Conservation (phyloP, 257 asterid species). For the Orobanche coerulescens region DNA sequence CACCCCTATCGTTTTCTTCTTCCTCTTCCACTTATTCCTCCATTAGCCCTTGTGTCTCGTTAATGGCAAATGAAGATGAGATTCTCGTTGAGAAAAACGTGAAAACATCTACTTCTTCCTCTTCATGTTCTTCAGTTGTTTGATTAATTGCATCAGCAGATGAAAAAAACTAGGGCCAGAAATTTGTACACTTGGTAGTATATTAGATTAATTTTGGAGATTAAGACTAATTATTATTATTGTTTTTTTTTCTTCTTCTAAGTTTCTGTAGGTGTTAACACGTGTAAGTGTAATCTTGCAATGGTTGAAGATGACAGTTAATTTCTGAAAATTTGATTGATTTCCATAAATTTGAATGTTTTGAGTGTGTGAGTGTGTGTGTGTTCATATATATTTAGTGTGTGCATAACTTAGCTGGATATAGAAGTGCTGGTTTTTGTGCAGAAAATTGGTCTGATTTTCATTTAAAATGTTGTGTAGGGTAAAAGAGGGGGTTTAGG, state of each 20-base stretch:
- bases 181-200: too few relatives aligned
- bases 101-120: slow-evolving; percentile 1
- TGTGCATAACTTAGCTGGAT: neutral
- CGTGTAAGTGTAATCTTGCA: neutral
- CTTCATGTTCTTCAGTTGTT: neutral
- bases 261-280: neutral
- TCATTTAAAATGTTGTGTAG: slow-evolving; percentile 13
- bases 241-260: neutral
- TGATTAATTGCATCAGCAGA: neutral
- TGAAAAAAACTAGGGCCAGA: neutral
- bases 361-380: neutral
- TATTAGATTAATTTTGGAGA: neutral
- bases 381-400: neutral
- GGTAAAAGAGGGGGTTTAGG: slow-evolving; percentile 12
- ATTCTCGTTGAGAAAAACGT: slow-evolving; percentile 1
- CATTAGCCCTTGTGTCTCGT: slow-evolving; percentile 29
- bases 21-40: slow-evolving; percentile 32
- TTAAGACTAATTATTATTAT: neutral
- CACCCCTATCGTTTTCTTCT: slow-evolving; percentile 36
- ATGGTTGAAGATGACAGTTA: slow-evolving; percentile 11
- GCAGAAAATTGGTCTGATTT: neutral
- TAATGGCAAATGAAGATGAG: slow-evolving; percentile 23
- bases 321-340: slow-evolving; percentile 4
- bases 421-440: neutral
- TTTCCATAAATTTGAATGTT: neutral